phyloP scores from a whole-genome alignment of 768 basidiomycete species.

The Nevesoporus exiguus region DNA sequence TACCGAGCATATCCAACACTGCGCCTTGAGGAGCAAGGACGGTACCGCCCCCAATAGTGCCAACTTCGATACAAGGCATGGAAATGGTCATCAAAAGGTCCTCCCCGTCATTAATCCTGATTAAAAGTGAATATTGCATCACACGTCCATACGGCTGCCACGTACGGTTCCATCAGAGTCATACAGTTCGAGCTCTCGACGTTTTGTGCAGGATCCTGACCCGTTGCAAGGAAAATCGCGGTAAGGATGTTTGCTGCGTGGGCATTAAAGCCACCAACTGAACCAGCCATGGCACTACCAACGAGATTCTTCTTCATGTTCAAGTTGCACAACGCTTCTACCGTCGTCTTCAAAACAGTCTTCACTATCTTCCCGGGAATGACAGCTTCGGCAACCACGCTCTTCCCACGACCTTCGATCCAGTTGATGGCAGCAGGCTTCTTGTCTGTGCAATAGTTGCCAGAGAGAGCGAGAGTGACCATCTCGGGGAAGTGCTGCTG shows the following conservation, averaged over 20 bases:
- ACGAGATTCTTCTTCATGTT: constrained; percentile 97
- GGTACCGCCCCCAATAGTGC: constrained; percentile 96
- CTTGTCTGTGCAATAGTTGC: constrained; percentile 99
- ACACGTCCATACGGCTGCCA: constrained; percentile 4
- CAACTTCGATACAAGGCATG: constrained; percentile 99
- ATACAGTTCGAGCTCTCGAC: constrained; percentile 99
- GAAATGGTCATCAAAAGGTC: constrained; percentile 91
- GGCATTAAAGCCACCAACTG: constrained; percentile 97
- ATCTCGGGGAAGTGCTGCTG: constrained; percentile 83
- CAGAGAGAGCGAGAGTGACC: constrained; percentile 85
- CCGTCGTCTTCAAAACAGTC: constrained; percentile 92
- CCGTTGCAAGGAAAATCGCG: constrained; percentile 92
- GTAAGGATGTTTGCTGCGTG: constrained; percentile 98
- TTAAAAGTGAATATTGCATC: constrained; percentile 2
- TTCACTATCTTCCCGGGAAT: constrained; percentile 86
- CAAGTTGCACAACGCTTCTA: constrained; percentile 82
- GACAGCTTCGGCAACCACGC: constrained; percentile 93
- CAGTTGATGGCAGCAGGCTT: constrained; percentile 99
- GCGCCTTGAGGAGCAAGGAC: constrained; percentile 86
- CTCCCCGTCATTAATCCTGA: constrained; percentile 79
- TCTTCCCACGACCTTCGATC: constrained; percentile 99
- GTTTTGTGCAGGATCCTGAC: constrained; percentile 98
- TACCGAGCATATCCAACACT: constrained; percentile 90
- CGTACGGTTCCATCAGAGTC: constrained; percentile 97
- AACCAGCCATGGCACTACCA: constrained; percentile 97